Evolutionary conservation across 2,329 filamentous ascomycete genomes (phyloP).

Genomic region (Phyllosticta paracitricarpa): DNA sequence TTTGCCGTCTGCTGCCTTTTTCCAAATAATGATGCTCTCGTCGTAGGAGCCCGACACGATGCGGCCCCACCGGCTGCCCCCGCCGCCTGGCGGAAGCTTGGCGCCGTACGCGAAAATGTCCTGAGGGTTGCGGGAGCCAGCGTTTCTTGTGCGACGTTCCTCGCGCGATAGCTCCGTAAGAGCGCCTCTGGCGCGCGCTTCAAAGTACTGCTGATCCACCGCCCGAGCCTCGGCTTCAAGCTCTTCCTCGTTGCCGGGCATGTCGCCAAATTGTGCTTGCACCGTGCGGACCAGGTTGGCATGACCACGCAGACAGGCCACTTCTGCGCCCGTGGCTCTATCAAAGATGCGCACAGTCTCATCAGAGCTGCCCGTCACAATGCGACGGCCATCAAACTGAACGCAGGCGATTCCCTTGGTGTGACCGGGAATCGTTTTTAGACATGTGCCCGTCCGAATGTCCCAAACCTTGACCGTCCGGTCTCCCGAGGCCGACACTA

Average conservation of each 20-base stretch:
- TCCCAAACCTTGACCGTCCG: conserved; percentile 93
- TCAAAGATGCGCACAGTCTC: conserved; percentile 95
- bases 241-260: conserved; percentile 68
- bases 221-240: conserved; percentile 62
- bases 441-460: conserved; percentile 66
- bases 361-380: conserved; percentile 93
- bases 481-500: conserved; percentile 92
- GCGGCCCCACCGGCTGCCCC: conserved; percentile 79
- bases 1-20: conserved; percentile 69
- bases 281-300: conserved; percentile 81
- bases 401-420: conserved; percentile 95
- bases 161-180: conserved; percentile 22
- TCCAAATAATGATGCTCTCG: conserved; percentile 92
- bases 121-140: conserved; percentile 64
- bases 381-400: conserved; percentile 85
- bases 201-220: conserved; percentile 64
- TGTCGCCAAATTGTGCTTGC: conserved; percentile 86
- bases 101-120: conserved; percentile 74
- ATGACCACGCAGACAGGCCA: conserved; percentile 78
- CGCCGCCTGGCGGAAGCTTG: conserved; percentile 81
- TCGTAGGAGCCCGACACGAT: conserved; percentile 97
- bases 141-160: conserved; percentile 41
- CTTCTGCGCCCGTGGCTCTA: conserved; percentile 71
- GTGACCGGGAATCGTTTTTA: conserved; percentile 74
- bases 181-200: conserved; percentile 40